These are phyloP conservation scores for Solanum piurae DNA, from an alignment of 257 asterid genomes.

Conservation along the genomic window DNA sequence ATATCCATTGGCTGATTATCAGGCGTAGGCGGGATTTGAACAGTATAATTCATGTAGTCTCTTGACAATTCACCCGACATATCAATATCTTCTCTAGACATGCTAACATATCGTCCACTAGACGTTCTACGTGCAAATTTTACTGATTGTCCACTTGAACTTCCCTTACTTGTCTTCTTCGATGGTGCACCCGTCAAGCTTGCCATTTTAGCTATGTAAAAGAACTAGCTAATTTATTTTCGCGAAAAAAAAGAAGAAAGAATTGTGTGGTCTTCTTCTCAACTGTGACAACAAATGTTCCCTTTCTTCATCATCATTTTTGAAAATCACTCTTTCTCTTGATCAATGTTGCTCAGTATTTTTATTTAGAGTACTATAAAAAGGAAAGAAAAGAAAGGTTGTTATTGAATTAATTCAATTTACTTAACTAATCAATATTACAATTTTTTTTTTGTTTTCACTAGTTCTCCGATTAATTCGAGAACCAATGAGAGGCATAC, in stretches of 20 bases:
- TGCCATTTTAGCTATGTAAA: constrained; percentile 18
- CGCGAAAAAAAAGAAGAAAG: too few relatives aligned
- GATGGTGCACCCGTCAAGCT: constrained; percentile 42
- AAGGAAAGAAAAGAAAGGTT: not conserved
- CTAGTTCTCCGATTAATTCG: not conserved
- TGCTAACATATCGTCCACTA: constrained; percentile 67
- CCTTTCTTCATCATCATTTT: not conserved
- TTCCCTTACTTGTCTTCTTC: constrained; percentile 26
- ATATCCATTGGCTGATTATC: constrained; percentile 79
- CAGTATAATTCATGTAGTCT: constrained; percentile 70
- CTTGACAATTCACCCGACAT: constrained; percentile 53
- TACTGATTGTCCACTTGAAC: constrained; percentile 41
- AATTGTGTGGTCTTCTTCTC: not conserved
- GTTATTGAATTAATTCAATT: not conserved
- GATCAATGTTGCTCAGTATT: not conserved
- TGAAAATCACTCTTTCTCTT: not conserved
- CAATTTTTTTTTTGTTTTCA: not conserved
- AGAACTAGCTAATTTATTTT: not conserved
- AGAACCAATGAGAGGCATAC: not conserved
- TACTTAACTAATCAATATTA: not conserved
- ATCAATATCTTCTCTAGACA: constrained; percentile 66
- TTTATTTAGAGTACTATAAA: not conserved
- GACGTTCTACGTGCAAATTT: constrained; percentile 79
- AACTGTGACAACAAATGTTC: not conserved
- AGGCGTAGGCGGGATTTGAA: constrained; percentile 83